Evolutionary conservation across 176 grass and related monocot species (phyloP).

Genomic region (Juncus effusus): DNA sequence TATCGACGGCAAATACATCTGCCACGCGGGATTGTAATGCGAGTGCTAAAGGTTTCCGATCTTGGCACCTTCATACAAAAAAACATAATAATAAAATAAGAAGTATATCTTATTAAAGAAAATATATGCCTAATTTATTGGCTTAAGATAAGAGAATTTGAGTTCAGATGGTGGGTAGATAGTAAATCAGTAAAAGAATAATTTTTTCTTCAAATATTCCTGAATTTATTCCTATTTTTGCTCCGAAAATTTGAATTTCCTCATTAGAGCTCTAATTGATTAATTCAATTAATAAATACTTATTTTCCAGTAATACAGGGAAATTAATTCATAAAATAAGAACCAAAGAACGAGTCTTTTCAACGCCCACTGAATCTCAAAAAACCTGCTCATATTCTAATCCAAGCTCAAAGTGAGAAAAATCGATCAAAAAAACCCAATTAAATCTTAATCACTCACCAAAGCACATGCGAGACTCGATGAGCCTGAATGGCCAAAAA

Average conservation of each 20-base stretch:
- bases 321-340: no score
- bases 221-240: no score
- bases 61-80: constrained; percentile 29
- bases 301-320: no score
- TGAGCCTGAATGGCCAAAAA: constrained; percentile 95
- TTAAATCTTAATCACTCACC: constrained; percentile 24
- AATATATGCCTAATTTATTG: no score
- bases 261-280: no score
- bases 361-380: not conserved
- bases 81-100: not conserved
- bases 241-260: no score
- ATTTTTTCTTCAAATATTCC: no score
- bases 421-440: not conserved
- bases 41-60: constrained; percentile 61
- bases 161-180: no score
- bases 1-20: constrained; percentile 88
- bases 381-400: not conserved
- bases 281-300: no score
- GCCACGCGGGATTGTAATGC: constrained; percentile 89
- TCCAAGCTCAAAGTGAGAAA: not conserved
- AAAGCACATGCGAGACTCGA: constrained; percentile 74
- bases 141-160: no score
- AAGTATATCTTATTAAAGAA: constrained; percentile 1
- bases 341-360: not conserved
- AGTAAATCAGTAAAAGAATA: no score